Evolutionary conservation across 768 basidiomycete genomes (phyloP).

Genomic region (Serendipita sp.): DNA sequence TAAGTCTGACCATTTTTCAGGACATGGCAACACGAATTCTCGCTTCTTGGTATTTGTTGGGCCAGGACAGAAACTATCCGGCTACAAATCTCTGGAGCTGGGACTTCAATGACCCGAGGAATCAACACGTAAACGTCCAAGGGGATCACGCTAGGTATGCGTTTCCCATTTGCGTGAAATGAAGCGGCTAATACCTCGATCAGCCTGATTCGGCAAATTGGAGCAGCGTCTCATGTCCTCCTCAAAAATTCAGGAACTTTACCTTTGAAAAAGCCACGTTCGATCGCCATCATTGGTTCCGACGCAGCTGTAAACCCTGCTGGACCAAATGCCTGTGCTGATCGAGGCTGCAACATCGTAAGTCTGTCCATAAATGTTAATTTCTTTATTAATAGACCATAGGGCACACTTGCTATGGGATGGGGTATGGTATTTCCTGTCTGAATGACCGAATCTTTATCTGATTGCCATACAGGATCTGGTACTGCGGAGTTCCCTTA

Average conservation of each 20-base stretch:
- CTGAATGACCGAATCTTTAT: constrained; percentile 30
- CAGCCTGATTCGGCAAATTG: constrained; percentile 50
- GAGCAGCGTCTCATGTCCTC: constrained; percentile 55
- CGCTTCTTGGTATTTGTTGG: constrained; percentile 21
- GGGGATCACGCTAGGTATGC: constrained; percentile 38
- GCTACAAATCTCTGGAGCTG: background rate
- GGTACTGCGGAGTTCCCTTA: constrained; percentile 13
- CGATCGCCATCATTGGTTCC: constrained; percentile 31
- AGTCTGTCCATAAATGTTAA: background rate
- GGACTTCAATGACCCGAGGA: constrained; percentile 22
- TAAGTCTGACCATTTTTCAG: constrained; percentile 1
- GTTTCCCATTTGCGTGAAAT: too few species aligned
- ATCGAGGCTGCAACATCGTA: constrained; percentile 25
- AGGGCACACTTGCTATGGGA: constrained; percentile 71
- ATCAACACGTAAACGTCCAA: constrained; percentile 52
- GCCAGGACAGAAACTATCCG: constrained; percentile 19
- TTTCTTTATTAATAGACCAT: constrained; percentile 21
- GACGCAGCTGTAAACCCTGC: constrained; percentile 42
- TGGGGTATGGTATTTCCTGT: constrained; percentile 79
- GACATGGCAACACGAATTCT: constrained; percentile 28
- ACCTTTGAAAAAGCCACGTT: constrained; percentile 27
- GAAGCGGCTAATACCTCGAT: background rate
- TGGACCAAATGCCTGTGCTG: constrained; percentile 57
- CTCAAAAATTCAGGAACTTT: constrained; percentile 55
- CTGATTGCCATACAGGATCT: background rate